A percentile compares a stretch with the other conserved stretches of the same genome.
These are phyloP conservation scores for Fomitopsis pulvina DNA, from an alignment of 768 basidiomycete species.

Conservation along the genomic window DNA sequence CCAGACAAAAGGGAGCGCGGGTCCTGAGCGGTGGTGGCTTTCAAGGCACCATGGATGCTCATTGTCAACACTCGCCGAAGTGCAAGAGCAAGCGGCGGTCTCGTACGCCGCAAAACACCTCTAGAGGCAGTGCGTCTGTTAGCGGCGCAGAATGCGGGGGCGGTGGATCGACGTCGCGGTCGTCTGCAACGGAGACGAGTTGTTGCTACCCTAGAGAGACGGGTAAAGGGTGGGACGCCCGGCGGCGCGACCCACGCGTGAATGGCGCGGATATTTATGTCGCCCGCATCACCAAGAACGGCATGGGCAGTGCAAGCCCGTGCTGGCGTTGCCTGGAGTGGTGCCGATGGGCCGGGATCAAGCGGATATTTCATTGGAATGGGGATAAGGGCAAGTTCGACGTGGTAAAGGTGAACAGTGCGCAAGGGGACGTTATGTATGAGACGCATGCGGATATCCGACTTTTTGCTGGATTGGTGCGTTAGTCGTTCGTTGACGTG, in stretches of 20 bases:
- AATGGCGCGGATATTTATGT: conserved; percentile 53
- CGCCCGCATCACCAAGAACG: conserved; percentile 41
- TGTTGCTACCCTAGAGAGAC: conserved; percentile 5
- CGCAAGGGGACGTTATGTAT: conserved; percentile 23
- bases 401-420: conserved; percentile 41
- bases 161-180: not conserved
- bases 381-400: conserved; percentile 28
- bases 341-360: conserved; percentile 53
- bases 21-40: conserved; percentile 8
- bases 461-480: conserved; percentile 37
- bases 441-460: conserved; percentile 41
- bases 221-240: conserved; percentile 26
- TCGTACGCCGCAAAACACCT: not conserved
- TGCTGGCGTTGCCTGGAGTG: conserved; percentile 53
- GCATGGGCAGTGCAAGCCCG: conserved; percentile 44
- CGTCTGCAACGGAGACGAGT: not conserved
- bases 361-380: conserved; percentile 50
- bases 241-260: conserved; percentile 33
- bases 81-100: conserved; percentile 6
- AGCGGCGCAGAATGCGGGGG: conserved; percentile 5
- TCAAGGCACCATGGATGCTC: conserved; percentile 9
- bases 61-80: conserved; percentile 4
- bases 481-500: conserved; percentile 14
- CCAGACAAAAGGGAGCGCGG: conserved; percentile 14
- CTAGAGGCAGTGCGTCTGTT: conserved; percentile 4